A percentile compares a stretch with the other conserved stretches of the same genome.
phyloP scores from a whole-genome alignment of 768 basidiomycete genomes.

The Pholiota microspora region DNA sequence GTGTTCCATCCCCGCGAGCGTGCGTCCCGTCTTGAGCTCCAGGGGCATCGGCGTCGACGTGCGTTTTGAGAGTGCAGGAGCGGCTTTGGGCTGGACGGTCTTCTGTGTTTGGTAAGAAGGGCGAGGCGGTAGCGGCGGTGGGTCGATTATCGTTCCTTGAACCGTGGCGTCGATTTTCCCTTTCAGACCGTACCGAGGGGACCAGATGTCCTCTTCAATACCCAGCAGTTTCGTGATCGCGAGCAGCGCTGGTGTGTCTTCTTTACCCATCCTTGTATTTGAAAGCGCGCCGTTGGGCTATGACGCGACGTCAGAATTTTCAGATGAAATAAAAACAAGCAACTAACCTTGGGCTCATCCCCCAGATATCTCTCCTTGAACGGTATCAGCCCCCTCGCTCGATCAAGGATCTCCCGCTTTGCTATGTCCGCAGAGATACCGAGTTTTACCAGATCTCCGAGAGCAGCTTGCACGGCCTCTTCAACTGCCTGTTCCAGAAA shows the following conservation, averaged over 20 bases:
- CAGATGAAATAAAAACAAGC: background rate
- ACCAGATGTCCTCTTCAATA: conserved; percentile 97
- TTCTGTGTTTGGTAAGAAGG: background rate
- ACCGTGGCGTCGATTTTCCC: conserved; percentile 95
- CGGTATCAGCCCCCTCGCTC: conserved; percentile 61
- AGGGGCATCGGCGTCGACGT: conserved; percentile 64
- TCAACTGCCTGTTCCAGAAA: conserved; percentile 64
- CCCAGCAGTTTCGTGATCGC: conserved; percentile 79
- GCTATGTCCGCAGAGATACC: conserved; percentile 62
- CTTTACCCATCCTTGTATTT: conserved; percentile 57
- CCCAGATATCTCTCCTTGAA: conserved; percentile 71
- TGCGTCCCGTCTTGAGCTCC: conserved; percentile 94
- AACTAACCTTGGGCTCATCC: conserved; percentile 59
- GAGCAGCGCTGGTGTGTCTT: conserved; percentile 51
- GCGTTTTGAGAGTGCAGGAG: no score
- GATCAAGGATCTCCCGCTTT: conserved; percentile 52
- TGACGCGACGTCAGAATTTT: background rate
- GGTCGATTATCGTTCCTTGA: conserved; percentile 58
- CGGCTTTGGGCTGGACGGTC: no score
- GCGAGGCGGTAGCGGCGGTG: background rate
- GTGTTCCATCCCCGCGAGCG: conserved; percentile 79
- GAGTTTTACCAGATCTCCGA: conserved; percentile 64
- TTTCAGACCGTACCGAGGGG: conserved; percentile 90
- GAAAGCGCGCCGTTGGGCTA: conserved; percentile 66
- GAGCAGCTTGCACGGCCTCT: conserved; percentile 46